These are phyloP conservation scores for Arabidopsis hybrid DNA, from an alignment of 441 rosid genomes.

Conservation along the genomic window DNA sequence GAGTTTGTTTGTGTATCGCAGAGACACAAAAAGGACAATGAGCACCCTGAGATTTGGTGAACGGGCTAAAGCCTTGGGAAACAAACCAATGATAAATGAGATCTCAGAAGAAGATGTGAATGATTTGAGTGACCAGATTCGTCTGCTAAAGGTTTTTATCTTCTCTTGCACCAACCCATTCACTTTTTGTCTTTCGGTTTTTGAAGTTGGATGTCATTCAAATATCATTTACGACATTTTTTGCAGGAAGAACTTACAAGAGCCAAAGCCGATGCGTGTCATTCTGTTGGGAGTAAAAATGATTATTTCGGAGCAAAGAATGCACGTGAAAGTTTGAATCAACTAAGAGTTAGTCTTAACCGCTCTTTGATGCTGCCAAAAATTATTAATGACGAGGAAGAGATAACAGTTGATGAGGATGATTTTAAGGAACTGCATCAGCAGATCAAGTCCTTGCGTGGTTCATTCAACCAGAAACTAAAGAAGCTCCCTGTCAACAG, in stretches of 20 bases:
- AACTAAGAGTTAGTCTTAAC: constrained; percentile 90
- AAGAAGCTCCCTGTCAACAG: constrained; percentile 54
- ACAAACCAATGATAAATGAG: constrained; percentile 84
- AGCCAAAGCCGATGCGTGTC: constrained; percentile 69
- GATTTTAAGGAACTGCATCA: constrained; percentile 76
- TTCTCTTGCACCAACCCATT: constrained; percentile 23
- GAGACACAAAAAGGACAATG: constrained; percentile 68
- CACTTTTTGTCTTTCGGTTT: constrained; percentile 16
- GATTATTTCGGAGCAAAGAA: constrained; percentile 54
- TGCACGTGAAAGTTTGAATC: constrained; percentile 85
- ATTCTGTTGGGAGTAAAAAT: constrained; percentile 55
- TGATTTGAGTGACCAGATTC: constrained; percentile 94
- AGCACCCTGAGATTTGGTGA: constrained; percentile 93
- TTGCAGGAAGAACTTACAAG: constrained; percentile 91
- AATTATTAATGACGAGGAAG: constrained; percentile 64
- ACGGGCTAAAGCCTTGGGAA: constrained; percentile 65
- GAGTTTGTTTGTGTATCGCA: constrained; percentile 49
- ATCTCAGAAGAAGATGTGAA: constrained; percentile 94
- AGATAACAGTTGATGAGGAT: constrained; percentile 63
- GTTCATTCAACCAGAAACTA: constrained; percentile 54
- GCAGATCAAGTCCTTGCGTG: constrained; percentile 68
- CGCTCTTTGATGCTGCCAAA: constrained; percentile 81
- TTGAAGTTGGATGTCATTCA: constrained; percentile 20
- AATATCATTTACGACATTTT: constrained; percentile 23
- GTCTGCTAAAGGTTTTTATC: constrained; percentile 73